Evolutionary conservation across 2,329 filamentous ascomycete species (phyloP).

Genomic region (Alternaria rosae): DNA sequence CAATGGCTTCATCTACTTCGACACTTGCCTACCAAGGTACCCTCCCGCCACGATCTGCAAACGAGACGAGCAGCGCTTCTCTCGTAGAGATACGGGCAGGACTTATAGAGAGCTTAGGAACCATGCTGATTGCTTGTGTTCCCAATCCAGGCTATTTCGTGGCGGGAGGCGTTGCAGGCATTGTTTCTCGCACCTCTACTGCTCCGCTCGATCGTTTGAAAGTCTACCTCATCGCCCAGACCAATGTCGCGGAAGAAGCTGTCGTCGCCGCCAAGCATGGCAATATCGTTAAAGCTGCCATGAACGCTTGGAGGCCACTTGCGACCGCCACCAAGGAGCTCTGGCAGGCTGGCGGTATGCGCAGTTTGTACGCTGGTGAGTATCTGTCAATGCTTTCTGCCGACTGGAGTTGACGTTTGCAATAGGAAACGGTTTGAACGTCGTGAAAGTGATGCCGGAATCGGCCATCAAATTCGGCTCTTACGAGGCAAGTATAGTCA

Average conservation of each 20-base stretch:
- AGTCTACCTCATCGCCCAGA: slow-evolving; percentile 96
- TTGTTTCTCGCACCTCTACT: slow-evolving; percentile 92
- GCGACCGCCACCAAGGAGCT: slow-evolving; percentile 76
- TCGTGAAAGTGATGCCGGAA: slow-evolving; percentile 98
- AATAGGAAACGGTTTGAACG: slow-evolving; percentile 91
- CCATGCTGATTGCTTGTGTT: slow-evolving; percentile 66
- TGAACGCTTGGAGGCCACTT: slow-evolving; percentile 73
- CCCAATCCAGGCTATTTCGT: slow-evolving; percentile 97
- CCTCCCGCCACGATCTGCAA: slow-evolving; percentile 49
- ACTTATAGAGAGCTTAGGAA: slow-evolving; percentile 47
- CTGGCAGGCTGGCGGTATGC: slow-evolving; percentile 84
- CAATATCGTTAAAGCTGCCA: slow-evolving; percentile 68
- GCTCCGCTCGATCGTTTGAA: slow-evolving; percentile 96
- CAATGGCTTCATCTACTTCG: slow-evolving; percentile 37
- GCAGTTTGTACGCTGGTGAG: slow-evolving; percentile 91
- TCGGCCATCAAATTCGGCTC: slow-evolving; percentile 98
- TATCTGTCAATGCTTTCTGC: neutral
- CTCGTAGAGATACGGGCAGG: slow-evolving; percentile 37
- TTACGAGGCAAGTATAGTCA: slow-evolving; percentile 70
- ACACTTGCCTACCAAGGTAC: slow-evolving; percentile 33
- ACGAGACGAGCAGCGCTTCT: slow-evolving; percentile 34
- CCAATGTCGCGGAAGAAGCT: slow-evolving; percentile 66
- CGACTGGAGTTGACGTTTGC: slow-evolving; percentile 25
- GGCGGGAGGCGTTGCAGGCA: slow-evolving; percentile 92
- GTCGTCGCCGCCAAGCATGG: slow-evolving; percentile 74